A percentile compares a stretch with the other conserved stretches of the same genome.
These are phyloP conservation scores for Neospermospora avenae DNA, from an alignment of 2,329 filamentous ascomycete genomes.

Conservation along the genomic window DNA sequence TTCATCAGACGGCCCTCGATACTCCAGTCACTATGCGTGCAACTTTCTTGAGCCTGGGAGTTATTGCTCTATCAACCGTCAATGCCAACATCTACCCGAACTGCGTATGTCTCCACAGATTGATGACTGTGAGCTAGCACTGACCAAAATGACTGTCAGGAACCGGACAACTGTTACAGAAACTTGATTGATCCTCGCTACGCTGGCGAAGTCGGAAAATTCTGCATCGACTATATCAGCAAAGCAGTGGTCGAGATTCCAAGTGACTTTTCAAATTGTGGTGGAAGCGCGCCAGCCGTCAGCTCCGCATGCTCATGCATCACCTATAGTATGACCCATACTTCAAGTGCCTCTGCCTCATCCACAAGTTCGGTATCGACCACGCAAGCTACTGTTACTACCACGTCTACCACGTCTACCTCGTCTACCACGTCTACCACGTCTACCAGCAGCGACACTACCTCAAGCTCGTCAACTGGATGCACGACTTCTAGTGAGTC, in stretches of 20 bases:
- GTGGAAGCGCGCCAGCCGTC: constrained; percentile 12
- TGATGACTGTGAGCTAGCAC: neutral
- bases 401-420: no score
- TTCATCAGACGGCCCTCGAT: neutral
- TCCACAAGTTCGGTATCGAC: constrained; percentile 15
- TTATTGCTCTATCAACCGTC: constrained; percentile 20
- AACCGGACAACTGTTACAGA: constrained; percentile 37
- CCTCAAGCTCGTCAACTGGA: neutral
- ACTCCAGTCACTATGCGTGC: constrained; percentile 19
- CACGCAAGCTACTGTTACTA: no score
- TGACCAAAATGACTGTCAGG: constrained; percentile 8
- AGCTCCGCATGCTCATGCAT: constrained; percentile 32
- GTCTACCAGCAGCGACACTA: neutral
- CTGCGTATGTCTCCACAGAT: constrained; percentile 19
- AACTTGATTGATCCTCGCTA: constrained; percentile 37
- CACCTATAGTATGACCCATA: constrained; percentile 36
- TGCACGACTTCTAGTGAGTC: constrained; percentile 8
- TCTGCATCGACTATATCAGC: constrained; percentile 37
- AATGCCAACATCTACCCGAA: constrained; percentile 25
- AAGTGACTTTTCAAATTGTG: constrained; percentile 35
- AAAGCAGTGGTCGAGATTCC: constrained; percentile 35
- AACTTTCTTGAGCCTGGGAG: constrained; percentile 14
- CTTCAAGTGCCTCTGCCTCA: constrained; percentile 18
- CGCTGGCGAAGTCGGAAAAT: constrained; percentile 30
- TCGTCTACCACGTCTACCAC: no score